phyloP scores from a whole-genome alignment of 176 grass and related monocot species.

The Eragrostis curvula region DNA sequence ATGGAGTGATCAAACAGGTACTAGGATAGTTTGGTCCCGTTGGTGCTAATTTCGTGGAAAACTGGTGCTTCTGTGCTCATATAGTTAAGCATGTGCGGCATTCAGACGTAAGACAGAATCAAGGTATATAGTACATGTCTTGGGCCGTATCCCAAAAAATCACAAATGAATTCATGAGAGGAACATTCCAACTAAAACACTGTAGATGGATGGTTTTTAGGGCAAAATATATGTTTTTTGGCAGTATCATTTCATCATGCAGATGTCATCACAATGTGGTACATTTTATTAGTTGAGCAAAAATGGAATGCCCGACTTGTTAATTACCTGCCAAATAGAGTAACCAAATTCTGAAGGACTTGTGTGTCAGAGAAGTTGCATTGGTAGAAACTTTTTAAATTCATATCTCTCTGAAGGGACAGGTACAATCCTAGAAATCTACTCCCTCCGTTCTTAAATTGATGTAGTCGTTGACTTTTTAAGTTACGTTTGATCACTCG shows the following conservation, averaged over 20 bases:
- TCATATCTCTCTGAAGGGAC: conserved; percentile 6
- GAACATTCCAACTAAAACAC: conserved; percentile 14
- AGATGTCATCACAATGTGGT: not conserved
- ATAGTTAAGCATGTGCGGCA: conserved; percentile 1
- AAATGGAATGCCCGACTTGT: not conserved
- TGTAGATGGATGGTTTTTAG: not conserved
- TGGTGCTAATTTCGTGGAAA: not conserved
- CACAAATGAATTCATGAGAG: not conserved
- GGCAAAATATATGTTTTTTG: not conserved
- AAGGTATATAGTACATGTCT: not conserved
- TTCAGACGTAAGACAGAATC: conserved; percentile 3
- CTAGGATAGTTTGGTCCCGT: not conserved
- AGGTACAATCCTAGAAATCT: not conserved
- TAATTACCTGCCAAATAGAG: conserved; percentile 6
- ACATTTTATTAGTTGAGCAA: not conserved
- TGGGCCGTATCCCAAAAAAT: not conserved
- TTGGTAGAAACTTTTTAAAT: conserved; percentile 10
- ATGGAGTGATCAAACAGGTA: conserved; percentile 9
- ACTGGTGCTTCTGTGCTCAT: not conserved
- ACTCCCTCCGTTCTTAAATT: too few relatives aligned
- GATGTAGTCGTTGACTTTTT: too few relatives aligned
- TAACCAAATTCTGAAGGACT: conserved; percentile 1
- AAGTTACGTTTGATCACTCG: too few relatives aligned
- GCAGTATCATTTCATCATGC: not conserved
- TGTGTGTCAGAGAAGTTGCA: not conserved